These are phyloP conservation scores for Phyllosticta ampelicida DNA, from an alignment of 2,329 filamentous ascomycete species.

Conservation along the genomic window DNA sequence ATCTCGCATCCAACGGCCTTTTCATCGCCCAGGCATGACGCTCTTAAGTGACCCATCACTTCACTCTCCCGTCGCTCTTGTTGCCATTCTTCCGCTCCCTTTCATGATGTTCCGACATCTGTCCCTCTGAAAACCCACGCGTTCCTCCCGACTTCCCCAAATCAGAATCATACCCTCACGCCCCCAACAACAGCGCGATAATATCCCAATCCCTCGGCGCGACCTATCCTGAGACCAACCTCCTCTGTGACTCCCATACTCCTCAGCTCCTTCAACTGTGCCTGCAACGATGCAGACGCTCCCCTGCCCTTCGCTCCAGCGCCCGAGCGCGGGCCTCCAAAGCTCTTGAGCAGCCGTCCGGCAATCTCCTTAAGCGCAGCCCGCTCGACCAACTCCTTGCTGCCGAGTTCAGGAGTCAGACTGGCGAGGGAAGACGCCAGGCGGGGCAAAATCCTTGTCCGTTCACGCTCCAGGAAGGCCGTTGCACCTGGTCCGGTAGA, in stretches of 20 bases:
- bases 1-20: too few relatives aligned
- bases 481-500: constrained; percentile 12
- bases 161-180: not conserved
- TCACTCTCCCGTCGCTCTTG: too few relatives aligned
- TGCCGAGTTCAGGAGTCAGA: constrained; percentile 30
- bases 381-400: constrained; percentile 40
- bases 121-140: not conserved
- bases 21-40: too few relatives aligned
- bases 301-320: not conserved
- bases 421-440: constrained; percentile 27
- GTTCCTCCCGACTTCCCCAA: not conserved
- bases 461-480: not conserved
- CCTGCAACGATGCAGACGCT: not conserved
- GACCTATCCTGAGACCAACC: constrained; percentile 52
- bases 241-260: constrained; percentile 6
- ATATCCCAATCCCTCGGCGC: constrained; percentile 57
- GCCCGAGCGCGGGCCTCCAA: not conserved
- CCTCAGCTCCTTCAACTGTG: not conserved
- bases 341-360: constrained; percentile 27
- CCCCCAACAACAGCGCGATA: constrained; percentile 52
- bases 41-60: too few relatives aligned
- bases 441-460: constrained; percentile 17
- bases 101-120: not conserved
- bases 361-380: constrained; percentile 79
- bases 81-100: not conserved